Conservation (phyloP, 2,329 filamentous ascomycete genomes). For the Calonectria henricotiae region DNA sequence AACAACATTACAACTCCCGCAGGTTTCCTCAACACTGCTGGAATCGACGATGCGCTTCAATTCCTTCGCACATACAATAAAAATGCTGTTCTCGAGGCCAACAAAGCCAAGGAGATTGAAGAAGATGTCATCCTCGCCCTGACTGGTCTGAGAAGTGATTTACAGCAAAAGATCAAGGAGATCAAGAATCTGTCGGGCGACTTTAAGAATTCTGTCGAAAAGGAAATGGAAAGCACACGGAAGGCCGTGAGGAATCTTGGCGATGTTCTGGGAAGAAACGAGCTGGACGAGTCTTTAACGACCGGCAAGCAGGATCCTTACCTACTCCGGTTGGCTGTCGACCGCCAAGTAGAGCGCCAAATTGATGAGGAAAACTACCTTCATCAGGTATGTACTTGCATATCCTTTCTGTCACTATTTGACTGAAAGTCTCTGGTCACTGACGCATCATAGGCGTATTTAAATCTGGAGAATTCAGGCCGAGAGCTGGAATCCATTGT, state of each 20-base stretch:
- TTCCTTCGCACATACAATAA: slow-evolving; percentile 89
- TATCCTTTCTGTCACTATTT: not conserved
- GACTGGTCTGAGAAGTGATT: slow-evolving; percentile 87
- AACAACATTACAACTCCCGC: slow-evolving; percentile 85
- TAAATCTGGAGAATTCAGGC: slow-evolving; percentile 95
- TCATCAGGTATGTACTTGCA: slow-evolving; percentile 77
- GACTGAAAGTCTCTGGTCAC: not conserved
- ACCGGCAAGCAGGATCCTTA: slow-evolving; percentile 95
- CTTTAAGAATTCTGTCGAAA: slow-evolving; percentile 97
- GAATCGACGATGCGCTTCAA: slow-evolving; percentile 89
- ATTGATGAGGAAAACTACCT: slow-evolving; percentile 98
- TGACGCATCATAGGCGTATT: slow-evolving; percentile 77
- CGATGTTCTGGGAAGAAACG: slow-evolving; percentile 84
- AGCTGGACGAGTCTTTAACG: slow-evolving; percentile 80
- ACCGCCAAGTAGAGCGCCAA: slow-evolving; percentile 92
- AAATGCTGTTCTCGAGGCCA: slow-evolving; percentile 83
- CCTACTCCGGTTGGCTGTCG: slow-evolving; percentile 86
- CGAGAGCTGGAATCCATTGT: slow-evolving; percentile 97
- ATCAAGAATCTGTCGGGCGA: slow-evolving; percentile 95
- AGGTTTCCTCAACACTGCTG: slow-evolving; percentile 84
- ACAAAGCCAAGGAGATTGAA: slow-evolving; percentile 92
- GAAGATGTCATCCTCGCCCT: slow-evolving; percentile 92
- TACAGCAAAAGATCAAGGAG: slow-evolving; percentile 98
- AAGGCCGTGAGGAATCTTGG: slow-evolving; percentile 86
- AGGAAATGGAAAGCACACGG: slow-evolving; percentile 90